Base-by-base conservation (phyloP, 257 asterid species). In the Nicotiana undulata region DNA sequence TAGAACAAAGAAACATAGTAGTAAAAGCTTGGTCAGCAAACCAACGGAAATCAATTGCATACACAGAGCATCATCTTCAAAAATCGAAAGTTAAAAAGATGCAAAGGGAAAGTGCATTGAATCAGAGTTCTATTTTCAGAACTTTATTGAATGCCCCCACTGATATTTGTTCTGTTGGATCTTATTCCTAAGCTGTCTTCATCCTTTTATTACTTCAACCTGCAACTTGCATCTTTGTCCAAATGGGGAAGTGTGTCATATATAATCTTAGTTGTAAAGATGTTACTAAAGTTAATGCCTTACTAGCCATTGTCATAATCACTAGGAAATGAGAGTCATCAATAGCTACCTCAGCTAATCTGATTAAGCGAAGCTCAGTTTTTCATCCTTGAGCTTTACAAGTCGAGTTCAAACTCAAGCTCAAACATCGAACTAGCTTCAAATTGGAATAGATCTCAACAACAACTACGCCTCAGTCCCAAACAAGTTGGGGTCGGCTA, bases 351-450 rank as follows among this genome's bases (percentile, higher is more conserved):
- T 49, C 44, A 74, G 44, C 61, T 74, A 26, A 32, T 49, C 51
- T 24, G 37, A 74, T 49, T 60, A 74, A 49, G 17, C 63, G 1
- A 24, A 34, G 16, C 13, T 46, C 77, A 22, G 22, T 44, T 70
- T 52, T 20, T 70, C 37, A 72, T 72, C 78, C 78, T 72, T 72
- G 78, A 72, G 60, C 60, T 72, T 40, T 68, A 40, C 24, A 40
- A 37, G 77, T 70, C 44, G 20, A 20, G 20, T 24, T 15, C 77
- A 68, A 68, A 68, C 58, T 68, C 77, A 68, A 68, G 58, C 58
- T 40, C n/a, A 44, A 1, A 11, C 24, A 40, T 68, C 77, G 12
- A 37, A 68, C 34, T 20, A 15, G 15, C 60, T 24, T 72, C 78
- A 72, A 72, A 49, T 46, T 46, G 40, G 60, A 72, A 16, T 52